phyloP scores from a whole-genome alignment of 352 stramenopile species.

The Pythium angustatum region DNA sequence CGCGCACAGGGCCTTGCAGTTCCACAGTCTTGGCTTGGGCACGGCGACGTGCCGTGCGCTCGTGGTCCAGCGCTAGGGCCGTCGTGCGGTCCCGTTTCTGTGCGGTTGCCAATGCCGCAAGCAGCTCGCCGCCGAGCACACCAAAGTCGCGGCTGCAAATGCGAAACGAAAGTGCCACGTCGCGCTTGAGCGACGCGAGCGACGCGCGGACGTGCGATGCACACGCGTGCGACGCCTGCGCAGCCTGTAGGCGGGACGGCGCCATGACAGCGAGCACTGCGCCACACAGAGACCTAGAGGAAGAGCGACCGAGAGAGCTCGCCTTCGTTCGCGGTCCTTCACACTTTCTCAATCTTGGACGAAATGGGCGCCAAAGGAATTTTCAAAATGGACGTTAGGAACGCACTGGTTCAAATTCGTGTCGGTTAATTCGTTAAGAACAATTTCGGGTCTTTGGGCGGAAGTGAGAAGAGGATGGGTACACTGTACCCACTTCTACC shows the following conservation, averaged over 20 bases:
- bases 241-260: conserved; percentile 10
- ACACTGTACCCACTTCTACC: too few species aligned
- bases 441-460: background rate
- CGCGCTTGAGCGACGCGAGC: conserved; percentile 51
- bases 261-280: too few species aligned
- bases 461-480: too few species aligned
- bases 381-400: conserved; percentile 4
- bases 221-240: conserved; percentile 12
- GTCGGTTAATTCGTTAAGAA: too few species aligned
- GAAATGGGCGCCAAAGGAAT: conserved; percentile 3
- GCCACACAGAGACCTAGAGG: too few species aligned
- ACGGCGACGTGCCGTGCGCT: conserved; percentile 43
- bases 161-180: conserved; percentile 68
- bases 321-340: background rate
- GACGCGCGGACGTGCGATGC: conserved; percentile 39
- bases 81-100: conserved; percentile 40
- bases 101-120: conserved; percentile 43
- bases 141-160: conserved; percentile 73
- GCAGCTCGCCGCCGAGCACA: conserved; percentile 61
- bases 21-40: conserved; percentile 53
- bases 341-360: background rate
- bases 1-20: conserved; percentile 64
- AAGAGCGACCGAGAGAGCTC: background rate
- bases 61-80: conserved; percentile 45
- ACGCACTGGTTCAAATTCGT: background rate